Conservation (phyloP, 495 filamentous ascomycete species). For the Xylaria palmicola region DNA sequence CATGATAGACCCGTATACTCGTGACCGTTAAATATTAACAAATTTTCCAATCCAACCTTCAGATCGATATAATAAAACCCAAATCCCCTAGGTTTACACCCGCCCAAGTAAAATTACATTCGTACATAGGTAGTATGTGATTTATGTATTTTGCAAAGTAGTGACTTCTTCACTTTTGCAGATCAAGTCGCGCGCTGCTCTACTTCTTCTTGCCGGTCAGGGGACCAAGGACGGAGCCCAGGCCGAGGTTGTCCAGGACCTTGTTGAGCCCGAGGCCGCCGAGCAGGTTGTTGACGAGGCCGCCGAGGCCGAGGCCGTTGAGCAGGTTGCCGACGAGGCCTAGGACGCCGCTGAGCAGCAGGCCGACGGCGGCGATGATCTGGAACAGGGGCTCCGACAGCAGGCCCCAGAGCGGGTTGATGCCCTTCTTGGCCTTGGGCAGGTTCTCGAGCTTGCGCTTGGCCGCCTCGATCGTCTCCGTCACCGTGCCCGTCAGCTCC, state of each 20-base stretch:
- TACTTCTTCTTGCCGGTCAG: slow-evolving; percentile 48
- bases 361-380: slow-evolving; percentile 86
- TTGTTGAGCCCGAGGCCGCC: slow-evolving; percentile 79
- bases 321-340: slow-evolving; percentile 73
- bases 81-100: neutral
- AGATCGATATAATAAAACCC: neutral
- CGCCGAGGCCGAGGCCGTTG: slow-evolving; percentile 81
- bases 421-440: slow-evolving; percentile 90
- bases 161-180: slow-evolving; percentile 7
- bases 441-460: slow-evolving; percentile 85
- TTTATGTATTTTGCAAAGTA: neutral
- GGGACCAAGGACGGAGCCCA: slow-evolving; percentile 59
- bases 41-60: neutral
- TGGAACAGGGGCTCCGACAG: slow-evolving; percentile 85
- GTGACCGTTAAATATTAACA: slow-evolving; percentile 1
- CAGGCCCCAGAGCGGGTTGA: slow-evolving; percentile 84
- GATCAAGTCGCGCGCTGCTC: no score
- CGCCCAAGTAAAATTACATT: slow-evolving; percentile 3
- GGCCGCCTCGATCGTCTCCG: slow-evolving; percentile 79
- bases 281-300: slow-evolving; percentile 73
- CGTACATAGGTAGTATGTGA: no score
- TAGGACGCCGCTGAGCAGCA: slow-evolving; percentile 80
- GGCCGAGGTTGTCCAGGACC: slow-evolving; percentile 69
- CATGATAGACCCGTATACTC: slow-evolving; percentile 1
- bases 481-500: slow-evolving; percentile 62